Evolutionary conservation across 2,329 filamentous ascomycete genomes (phyloP).

Genomic region (Aspergillus fumigatus): DNA sequence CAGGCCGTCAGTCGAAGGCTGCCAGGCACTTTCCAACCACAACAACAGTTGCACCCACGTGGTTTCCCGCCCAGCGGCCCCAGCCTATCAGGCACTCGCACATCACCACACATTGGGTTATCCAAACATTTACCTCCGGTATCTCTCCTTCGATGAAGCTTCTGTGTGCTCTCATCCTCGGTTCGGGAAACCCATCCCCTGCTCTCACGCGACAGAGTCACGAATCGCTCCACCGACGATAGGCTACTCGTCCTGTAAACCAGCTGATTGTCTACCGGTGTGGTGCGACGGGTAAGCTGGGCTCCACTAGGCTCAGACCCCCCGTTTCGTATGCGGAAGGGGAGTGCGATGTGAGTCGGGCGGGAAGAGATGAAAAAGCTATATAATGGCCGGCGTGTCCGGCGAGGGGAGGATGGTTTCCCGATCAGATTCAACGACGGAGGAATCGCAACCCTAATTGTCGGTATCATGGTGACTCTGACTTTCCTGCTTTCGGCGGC

Average conservation of each 20-base stretch:
- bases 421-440: not conserved
- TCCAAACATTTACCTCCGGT: not conserved
- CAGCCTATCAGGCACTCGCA: not conserved
- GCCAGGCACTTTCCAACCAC: not conserved
- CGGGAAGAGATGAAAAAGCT: not conserved
- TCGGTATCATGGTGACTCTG: constrained; percentile 10
- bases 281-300: not conserved
- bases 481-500: constrained; percentile 7
- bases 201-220: too few relatives aligned
- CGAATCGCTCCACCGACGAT: not conserved
- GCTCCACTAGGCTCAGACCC: too few relatives aligned
- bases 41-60: not conserved
- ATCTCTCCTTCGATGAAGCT: not conserved
- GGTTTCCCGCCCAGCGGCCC: not conserved
- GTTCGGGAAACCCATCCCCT: too few relatives aligned
- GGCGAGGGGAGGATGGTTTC: constrained; percentile 3
- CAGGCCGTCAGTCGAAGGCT: not conserved
- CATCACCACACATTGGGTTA: not conserved
- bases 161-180: too few relatives aligned
- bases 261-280: too few relatives aligned
- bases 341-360: not conserved
- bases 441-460: not conserved
- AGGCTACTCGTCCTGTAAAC: too few relatives aligned
- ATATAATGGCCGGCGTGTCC: not conserved
- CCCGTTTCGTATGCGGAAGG: not conserved